Conservation (phyloP, 306 rosid species). For the cucumber (Cucumis sativus) region Cucumber_9930_V3 NC_026655.2:1177001-1177500, state of each 20-base stretch:
- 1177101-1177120: background rate
- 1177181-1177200: background rate
- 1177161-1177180: background rate
- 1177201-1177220: background rate
- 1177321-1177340: background rate
- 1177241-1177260: background rate
- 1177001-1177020: conserved; percentile 74
- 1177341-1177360: background rate
- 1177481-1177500: background rate
- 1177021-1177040: conserved; percentile 80
- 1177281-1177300: background rate
- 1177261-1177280: background rate
- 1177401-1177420: background rate
- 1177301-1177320: background rate
- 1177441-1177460: background rate
- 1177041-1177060: conserved; percentile 47
- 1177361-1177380: background rate
- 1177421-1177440: background rate
- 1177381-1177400: background rate
- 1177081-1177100: background rate
- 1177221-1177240: background rate
- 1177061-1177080: background rate
- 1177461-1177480: background rate
- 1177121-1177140: background rate
- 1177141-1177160: background rate